Percentiles rank a stretch among this genome's conserved stretches.
Evolutionary conservation across 2,329 filamentous ascomycete genomes (phyloP).

Genomic region (Talaromyces amestolkiae): DNA sequence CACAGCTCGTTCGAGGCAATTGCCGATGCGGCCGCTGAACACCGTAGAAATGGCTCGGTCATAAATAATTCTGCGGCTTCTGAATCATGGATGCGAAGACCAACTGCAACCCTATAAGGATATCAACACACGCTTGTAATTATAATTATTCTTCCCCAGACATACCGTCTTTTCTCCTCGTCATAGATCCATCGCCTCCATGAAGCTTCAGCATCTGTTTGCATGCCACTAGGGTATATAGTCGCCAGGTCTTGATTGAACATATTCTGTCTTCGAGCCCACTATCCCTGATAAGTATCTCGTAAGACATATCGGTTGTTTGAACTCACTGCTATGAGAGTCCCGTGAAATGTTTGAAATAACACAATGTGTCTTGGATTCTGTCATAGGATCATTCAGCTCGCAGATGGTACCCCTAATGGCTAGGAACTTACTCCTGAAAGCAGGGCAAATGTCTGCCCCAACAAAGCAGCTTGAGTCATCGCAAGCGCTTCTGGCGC

Average conservation of each 20-base stretch:
- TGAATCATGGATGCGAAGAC: slow-evolving; percentile 30
- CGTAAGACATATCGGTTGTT: too few species aligned
- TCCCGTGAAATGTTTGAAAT: slow-evolving; percentile 13
- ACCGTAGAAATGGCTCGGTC: slow-evolving; percentile 24
- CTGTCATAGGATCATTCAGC: slow-evolving; percentile 5
- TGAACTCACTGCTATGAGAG: slow-evolving; percentile 5
- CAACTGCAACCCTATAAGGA: slow-evolving; percentile 4
- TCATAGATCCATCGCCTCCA: slow-evolving; percentile 13
- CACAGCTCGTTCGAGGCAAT: slow-evolving; percentile 1
- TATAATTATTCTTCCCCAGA: background rate
- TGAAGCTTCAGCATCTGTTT: background rate
- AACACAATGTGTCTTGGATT: slow-evolving; percentile 11
- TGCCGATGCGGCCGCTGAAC: background rate
- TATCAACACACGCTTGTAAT: background rate
- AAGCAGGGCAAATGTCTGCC: slow-evolving; percentile 15
- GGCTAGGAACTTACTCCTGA: background rate
- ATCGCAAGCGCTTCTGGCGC: slow-evolving; percentile 14
- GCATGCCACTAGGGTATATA: background rate
- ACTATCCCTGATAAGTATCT: background rate
- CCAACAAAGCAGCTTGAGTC: slow-evolving; percentile 12
- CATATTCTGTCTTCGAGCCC: slow-evolving; percentile 14
- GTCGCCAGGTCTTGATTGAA: background rate
- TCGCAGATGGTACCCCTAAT: too few species aligned
- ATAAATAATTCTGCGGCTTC: slow-evolving; percentile 28
- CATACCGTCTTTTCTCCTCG: slow-evolving; percentile 14